These are phyloP conservation scores for Botrytis pseudocinerea DNA, from an alignment of 2,329 filamentous ascomycete genomes.

Conservation along the genomic window DNA sequence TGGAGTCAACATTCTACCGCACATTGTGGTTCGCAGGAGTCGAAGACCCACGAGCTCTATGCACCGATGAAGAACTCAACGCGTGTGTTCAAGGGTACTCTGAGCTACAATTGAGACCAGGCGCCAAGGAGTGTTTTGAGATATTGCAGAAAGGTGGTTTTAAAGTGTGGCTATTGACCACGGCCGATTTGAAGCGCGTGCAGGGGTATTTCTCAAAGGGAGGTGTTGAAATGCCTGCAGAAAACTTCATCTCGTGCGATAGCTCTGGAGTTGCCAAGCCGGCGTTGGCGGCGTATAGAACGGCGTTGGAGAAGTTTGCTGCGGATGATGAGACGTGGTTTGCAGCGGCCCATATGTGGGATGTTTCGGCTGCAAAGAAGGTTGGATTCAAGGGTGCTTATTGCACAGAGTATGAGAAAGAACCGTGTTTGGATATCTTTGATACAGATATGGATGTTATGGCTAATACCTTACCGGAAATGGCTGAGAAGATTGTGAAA, in stretches of 20 bases:
- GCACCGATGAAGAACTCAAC: slow-evolving; percentile 46
- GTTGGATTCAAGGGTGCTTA: slow-evolving; percentile 55
- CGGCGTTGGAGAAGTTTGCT: slow-evolving; percentile 45
- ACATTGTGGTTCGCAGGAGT: slow-evolving; percentile 49
- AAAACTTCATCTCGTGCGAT: slow-evolving; percentile 55
- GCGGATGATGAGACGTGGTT: slow-evolving; percentile 51
- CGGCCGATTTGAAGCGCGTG: slow-evolving; percentile 51
- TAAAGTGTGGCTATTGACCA: slow-evolving; percentile 55
- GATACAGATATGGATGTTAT: slow-evolving; percentile 50
- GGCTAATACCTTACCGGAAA: slow-evolving; percentile 48
- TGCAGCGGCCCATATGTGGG: slow-evolving; percentile 61
- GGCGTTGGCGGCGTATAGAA: slow-evolving; percentile 48
- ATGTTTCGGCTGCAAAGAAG: slow-evolving; percentile 53
- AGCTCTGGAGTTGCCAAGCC: slow-evolving; percentile 52
- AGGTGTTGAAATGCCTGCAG: slow-evolving; percentile 50
- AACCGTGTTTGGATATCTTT: slow-evolving; percentile 52
- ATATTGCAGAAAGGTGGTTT: slow-evolving; percentile 49
- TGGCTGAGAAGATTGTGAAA: slow-evolving; percentile 47
- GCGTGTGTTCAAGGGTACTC: slow-evolving; percentile 45
- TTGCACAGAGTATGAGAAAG: slow-evolving; percentile 54
- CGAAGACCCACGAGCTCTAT: slow-evolving; percentile 45
- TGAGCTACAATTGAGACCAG: slow-evolving; percentile 43
- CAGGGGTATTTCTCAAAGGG: slow-evolving; percentile 51
- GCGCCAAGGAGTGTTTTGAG: slow-evolving; percentile 45
- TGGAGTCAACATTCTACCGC: slow-evolving; percentile 50